Evolutionary conservation across 306 rosid species (phyloP).

Genomic region (Trifolium fragiferum): DNA sequence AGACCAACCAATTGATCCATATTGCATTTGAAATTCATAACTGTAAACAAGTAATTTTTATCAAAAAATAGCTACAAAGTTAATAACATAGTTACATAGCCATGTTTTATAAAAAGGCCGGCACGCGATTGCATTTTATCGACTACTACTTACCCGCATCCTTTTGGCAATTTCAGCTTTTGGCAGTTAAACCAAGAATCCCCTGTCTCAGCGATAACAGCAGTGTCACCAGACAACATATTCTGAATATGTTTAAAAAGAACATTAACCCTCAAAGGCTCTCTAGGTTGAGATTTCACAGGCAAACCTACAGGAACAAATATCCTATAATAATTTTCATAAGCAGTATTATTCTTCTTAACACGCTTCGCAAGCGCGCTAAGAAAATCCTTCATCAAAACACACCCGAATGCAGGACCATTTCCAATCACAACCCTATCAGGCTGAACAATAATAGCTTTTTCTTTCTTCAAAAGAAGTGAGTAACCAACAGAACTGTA

Average conservation of each 20-base stretch:
- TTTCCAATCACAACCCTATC: conserved; percentile 60
- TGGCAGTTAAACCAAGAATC: conserved; percentile 81
- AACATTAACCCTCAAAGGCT: conserved; percentile 67
- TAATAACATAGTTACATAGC: neutral
- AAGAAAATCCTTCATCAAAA: conserved; percentile 69
- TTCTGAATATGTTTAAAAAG: conserved; percentile 63
- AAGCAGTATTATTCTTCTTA: conserved; percentile 49
- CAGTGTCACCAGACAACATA: conserved; percentile 55
- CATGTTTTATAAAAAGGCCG: neutral
- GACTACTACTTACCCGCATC: conserved; percentile 59
- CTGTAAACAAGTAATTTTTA: conserved; percentile 38
- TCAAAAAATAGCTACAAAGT: conserved; percentile 13
- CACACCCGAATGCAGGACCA: conserved; percentile 67
- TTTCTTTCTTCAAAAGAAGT: conserved; percentile 68
- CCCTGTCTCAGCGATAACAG: conserved; percentile 77
- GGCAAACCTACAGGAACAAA: conserved; percentile 69
- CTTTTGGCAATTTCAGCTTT: conserved; percentile 62
- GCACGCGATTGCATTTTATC: neutral
- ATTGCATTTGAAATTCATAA: conserved; percentile 77
- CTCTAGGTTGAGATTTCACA: conserved; percentile 53
- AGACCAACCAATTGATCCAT: conserved; percentile 74
- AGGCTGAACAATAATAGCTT: conserved; percentile 62
- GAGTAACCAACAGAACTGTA: conserved; percentile 77
- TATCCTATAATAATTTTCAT: conserved; percentile 61
- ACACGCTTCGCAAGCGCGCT: conserved; percentile 51